phyloP scores from a whole-genome alignment of 257 asterid genomes.

The Nicotiana undulata region DNA sequence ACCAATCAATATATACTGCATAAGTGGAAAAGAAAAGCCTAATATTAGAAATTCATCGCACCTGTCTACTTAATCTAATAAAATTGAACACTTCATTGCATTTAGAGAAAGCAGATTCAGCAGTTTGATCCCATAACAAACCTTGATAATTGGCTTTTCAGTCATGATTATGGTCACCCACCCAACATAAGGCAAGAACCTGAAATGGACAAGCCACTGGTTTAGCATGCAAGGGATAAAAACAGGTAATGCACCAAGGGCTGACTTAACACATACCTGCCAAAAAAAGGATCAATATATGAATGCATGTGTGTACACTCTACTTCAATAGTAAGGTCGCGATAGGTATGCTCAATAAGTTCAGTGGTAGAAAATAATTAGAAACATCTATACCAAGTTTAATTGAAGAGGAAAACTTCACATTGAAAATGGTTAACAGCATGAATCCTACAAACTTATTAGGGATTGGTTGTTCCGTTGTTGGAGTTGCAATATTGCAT shows the following conservation, averaged over 20 bases:
- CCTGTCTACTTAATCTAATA: background rate
- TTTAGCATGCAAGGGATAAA: background rate
- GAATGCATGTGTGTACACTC: too few species aligned
- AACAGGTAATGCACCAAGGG: background rate
- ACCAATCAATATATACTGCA: constrained; percentile 90
- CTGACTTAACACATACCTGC: too few species aligned
- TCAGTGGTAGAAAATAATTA: background rate
- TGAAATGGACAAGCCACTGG: constrained; percentile 21
- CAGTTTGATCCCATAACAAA: constrained; percentile 12
- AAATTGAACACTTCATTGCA: background rate
- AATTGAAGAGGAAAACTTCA: background rate
- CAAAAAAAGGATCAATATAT: too few species aligned
- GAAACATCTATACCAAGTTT: background rate
- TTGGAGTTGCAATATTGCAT: background rate
- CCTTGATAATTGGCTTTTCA: constrained; percentile 97
- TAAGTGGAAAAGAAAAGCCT: constrained; percentile 5
- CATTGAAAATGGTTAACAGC: background rate
- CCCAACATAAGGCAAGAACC: constrained; percentile 96
- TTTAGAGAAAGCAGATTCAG: background rate
- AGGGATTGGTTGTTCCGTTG: background rate
- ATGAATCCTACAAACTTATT: background rate
- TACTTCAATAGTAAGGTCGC: too few species aligned
- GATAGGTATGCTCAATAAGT: too few species aligned
- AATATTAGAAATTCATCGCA: background rate
- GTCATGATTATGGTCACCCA: constrained; percentile 99